Conservation (phyloP, 768 basidiomycete species). For the Pulveroboletus ravenelii region DNA sequence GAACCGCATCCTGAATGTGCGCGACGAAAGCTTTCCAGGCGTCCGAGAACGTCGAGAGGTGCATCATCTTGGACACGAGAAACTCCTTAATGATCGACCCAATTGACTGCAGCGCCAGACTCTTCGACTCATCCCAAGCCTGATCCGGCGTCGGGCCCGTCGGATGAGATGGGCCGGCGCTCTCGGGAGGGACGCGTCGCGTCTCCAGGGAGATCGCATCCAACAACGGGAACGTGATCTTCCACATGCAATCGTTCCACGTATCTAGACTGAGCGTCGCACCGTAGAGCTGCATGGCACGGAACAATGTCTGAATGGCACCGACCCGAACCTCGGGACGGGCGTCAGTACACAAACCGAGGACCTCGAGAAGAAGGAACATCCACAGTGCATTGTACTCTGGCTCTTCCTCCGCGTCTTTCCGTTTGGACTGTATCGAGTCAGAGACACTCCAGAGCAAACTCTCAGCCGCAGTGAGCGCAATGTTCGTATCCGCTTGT, state of each 20-base stretch:
- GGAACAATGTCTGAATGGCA: conserved; percentile 92
- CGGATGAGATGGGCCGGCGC: conserved; percentile 6
- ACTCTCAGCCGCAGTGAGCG: conserved; percentile 88
- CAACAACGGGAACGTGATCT: conserved; percentile 82
- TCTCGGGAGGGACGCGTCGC: conserved; percentile 31
- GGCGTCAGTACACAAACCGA: conserved; percentile 75
- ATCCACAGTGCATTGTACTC: conserved; percentile 92
- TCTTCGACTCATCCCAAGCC: conserved; percentile 85
- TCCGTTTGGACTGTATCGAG: conserved; percentile 82
- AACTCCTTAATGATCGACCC: conserved; percentile 84
- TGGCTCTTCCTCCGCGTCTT: conserved; percentile 53
- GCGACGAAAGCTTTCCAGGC: conserved; percentile 74
- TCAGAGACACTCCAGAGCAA: conserved; percentile 96
- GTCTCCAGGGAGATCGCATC: conserved; percentile 61
- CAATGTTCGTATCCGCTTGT: conserved; percentile 94
- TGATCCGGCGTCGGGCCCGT: conserved; percentile 29
- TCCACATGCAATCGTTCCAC: conserved; percentile 92
- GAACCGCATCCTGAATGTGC: conserved; percentile 66
- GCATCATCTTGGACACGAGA: conserved; percentile 66
- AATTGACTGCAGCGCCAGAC: conserved; percentile 77
- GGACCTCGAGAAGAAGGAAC: conserved; percentile 78
- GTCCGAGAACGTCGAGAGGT: conserved; percentile 60
- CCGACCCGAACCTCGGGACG: conserved; percentile 88
- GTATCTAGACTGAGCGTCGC: conserved; percentile 73
- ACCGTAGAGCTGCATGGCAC: conserved; percentile 92